Evolutionary conservation across 441 rosid species (phyloP), one percentile per base, ranked within the genome.

Genomic region (Syzygium syzygioides): DNA sequence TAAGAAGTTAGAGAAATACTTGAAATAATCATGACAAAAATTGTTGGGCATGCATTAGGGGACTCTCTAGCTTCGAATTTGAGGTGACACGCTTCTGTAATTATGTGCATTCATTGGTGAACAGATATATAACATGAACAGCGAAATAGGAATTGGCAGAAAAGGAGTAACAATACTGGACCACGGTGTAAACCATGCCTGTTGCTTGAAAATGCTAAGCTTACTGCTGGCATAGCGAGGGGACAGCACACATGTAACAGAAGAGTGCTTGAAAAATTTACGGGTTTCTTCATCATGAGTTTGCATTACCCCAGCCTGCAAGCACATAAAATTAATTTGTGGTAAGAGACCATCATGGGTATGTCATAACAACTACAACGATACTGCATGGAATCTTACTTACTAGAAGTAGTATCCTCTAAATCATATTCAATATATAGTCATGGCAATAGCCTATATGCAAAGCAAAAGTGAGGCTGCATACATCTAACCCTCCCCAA

Each of bases 221-320:
- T 97, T 97, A 94, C 96, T 97, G 96, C 98, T 95, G 87, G 97
- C 98, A 91, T 97, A 97, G 64, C 98, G 97, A 7, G 98, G 98
- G 14, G 98, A 92, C 92, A 97, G 90, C 88, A 96, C 96, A 89
- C 99, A 97, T 20, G 92, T 88, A 88, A 97, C 99, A 8, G 98
- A 96, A 7, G 98, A 96, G 86, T 96, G 98, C 96, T 94, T 96
- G 93, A 97, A 97, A 87, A 97, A 97, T 92, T 92, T 95, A 66
- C 96, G 92, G 2, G 98, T 97, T 91, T 97, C 98, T 90, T 97
- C 99, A 89, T 97, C 98, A 71, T 97, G 99, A 26, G 98, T 96
- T 89, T 94, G 96, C 98, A 97, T 97, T 90, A 97, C 94, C 90
- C 99, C 99, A 2, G 89, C 45, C 99, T 97, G 94, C 92, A 92